Percentiles rank a stretch among this genome's conserved stretches.
These are phyloP conservation scores for Penicillium polonicum DNA, from an alignment of 2,329 filamentous ascomycete genomes.

Conservation along the genomic window DNA sequence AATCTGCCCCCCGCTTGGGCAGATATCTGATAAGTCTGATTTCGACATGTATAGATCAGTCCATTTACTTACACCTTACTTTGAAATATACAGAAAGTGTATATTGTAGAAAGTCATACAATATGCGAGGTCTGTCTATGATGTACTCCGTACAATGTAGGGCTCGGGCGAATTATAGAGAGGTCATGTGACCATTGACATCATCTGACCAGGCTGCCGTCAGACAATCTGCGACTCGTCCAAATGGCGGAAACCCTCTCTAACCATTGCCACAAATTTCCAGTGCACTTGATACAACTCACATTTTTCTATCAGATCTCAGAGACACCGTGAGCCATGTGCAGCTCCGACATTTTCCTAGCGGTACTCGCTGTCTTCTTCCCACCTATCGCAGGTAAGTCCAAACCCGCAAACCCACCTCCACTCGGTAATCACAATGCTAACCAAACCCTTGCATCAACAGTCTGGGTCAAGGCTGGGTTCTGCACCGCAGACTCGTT, in stretches of 20 bases:
- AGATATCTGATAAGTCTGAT: background rate
- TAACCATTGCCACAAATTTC: background rate
- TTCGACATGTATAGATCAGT: background rate
- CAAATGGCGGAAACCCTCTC: background rate
- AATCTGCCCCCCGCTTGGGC: constrained; percentile 1
- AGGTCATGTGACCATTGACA: constrained; percentile 14
- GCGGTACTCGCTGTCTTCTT: constrained; percentile 62
- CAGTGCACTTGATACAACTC: background rate
- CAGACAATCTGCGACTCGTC: constrained; percentile 4
- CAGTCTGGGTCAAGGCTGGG: constrained; percentile 95
- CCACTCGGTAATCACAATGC: constrained; percentile 8
- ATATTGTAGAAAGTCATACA: background rate
- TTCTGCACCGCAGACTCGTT: constrained; percentile 88
- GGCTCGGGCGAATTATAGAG: background rate
- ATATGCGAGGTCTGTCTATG: background rate
- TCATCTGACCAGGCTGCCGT: constrained; percentile 19
- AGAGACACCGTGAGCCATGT: constrained; percentile 45
- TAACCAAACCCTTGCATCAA: constrained; percentile 30
- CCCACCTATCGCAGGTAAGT: constrained; percentile 57
- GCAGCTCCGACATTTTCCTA: constrained; percentile 60
- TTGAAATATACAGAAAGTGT: background rate
- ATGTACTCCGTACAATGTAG: background rate
- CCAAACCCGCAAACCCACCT: background rate
- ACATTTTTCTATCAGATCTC: constrained; percentile 5
- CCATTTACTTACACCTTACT: background rate